Evolutionary conservation across 805 yeast genomes (phyloP), one percentile per base, ranked within the genome.

Genomic region (Metschnikowia shivogae): DNA sequence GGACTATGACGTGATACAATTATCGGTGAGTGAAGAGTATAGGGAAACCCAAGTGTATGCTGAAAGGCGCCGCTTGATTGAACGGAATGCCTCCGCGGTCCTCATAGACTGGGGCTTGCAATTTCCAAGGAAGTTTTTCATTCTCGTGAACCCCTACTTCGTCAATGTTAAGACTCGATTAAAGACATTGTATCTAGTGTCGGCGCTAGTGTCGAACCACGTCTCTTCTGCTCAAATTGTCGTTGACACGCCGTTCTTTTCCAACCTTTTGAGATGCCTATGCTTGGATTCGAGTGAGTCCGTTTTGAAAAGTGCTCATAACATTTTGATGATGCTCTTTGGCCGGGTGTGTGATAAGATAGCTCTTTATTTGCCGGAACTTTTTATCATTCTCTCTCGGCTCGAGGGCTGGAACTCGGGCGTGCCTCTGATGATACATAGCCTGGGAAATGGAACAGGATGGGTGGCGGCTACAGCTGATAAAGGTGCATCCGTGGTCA

Each of bases 1-100:
- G 3, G 47, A 45, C 5, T 53, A 53, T 28, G 55, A 52, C 11
- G 39, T 53, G 6, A 56, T 65, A 8, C 51, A 53, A 12, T 31
- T 61, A 10, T 22, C 49, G 2, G 43, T 48, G 1, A 41, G 48
- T 4, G 54, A 50, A 0, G 52, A 44, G 5, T 63, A 60, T 10
- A 44, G 42, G 31, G 51, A 53, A 12, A 53, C 61, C n/a, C 76
- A 68, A 17, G 67, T 61, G 22, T 58, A 61, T 27, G 73, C 67
- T 39, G 88, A 82, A 55, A 60, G 83, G 12, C 53, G 64, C 12
- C 60, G 86, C 28, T 78, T 76, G 47, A 65, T 77, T 7, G 64
- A 67, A 34, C 60, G 60, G 43, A 80, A 80, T 53, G 69, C 78
- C 41, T 59, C 67, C 10, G 46, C 47, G 1, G 42, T 79, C 14